Evolutionary conservation across 768 basidiomycete species (phyloP).

Genomic region (Collybia sp.): DNA sequence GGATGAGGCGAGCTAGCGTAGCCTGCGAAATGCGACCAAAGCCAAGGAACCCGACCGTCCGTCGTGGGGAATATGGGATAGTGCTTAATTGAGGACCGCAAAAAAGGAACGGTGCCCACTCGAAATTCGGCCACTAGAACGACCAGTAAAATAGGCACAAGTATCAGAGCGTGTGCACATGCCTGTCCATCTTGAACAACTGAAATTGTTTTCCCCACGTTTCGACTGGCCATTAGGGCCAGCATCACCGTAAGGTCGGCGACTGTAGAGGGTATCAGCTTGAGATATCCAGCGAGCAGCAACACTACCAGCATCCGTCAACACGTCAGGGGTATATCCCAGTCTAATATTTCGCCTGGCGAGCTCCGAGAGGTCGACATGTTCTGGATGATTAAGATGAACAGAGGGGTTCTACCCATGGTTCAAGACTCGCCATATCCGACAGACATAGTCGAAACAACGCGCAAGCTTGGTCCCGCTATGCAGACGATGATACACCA

Average conservation of each 20-base stretch:
- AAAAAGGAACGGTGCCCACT: conserved; percentile 81
- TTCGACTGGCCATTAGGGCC: conserved; percentile 89
- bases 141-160: background rate
- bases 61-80: conserved; percentile 38
- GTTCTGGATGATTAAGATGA: conserved; percentile 60
- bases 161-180: conserved; percentile 13
- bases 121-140: conserved; percentile 69
- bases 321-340: conserved; percentile 91
- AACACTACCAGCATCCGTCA: conserved; percentile 91
- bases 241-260: conserved; percentile 91
- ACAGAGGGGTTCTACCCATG: too few relatives aligned
- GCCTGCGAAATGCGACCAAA: conserved; percentile 94
- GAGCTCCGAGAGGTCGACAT: conserved; percentile 62
- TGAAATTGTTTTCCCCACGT: conserved; percentile 56
- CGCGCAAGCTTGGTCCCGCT: conserved; percentile 73
- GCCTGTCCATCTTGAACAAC: conserved; percentile 71
- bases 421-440: conserved; percentile 75
- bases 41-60: conserved; percentile 87
- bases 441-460: conserved; percentile 93
- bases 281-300: too few relatives aligned
- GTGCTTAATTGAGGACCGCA: conserved; percentile 81
- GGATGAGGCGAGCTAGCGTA: conserved; percentile 70
- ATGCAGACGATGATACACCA: background rate
- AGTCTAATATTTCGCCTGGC: conserved; percentile 61
- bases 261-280: conserved; percentile 50